These are phyloP conservation scores for Myxozyma kluyveri DNA, from an alignment of 805 yeast species.

Conservation along the genomic window DNA sequence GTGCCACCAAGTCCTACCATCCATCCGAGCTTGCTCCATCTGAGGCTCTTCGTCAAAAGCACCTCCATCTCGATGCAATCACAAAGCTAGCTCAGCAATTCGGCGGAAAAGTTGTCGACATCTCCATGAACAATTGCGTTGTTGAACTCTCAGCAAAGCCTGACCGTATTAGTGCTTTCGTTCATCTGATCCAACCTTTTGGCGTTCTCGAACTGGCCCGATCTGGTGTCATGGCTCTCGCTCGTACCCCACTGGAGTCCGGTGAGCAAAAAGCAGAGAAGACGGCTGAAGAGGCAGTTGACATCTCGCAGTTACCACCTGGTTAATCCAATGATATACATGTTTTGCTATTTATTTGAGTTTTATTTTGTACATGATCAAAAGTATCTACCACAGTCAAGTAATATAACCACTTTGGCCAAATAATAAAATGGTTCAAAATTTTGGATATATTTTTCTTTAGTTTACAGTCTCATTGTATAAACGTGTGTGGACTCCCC, in stretches of 20 bases:
- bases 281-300: constrained; percentile 69
- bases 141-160: constrained; percentile 96
- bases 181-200: constrained; percentile 88
- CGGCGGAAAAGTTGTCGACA: constrained; percentile 90
- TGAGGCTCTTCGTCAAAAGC: constrained; percentile 92
- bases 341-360: neutral
- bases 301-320: constrained; percentile 88
- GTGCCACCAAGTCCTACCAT: constrained; percentile 48
- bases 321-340: constrained; percentile 53
- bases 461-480: too few species aligned
- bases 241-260: constrained; percentile 83
- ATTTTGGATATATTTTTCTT: too few species aligned
- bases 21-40: constrained; percentile 87
- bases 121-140: constrained; percentile 88
- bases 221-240: constrained; percentile 90
- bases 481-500: too few species aligned
- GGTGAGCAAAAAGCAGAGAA: constrained; percentile 45
- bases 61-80: constrained; percentile 80
- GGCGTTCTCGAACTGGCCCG: constrained; percentile 95
- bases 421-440: too few species aligned
- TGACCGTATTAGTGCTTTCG: constrained; percentile 77
- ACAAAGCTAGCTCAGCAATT: constrained; percentile 77
- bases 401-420: too few species aligned
- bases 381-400: neutral
- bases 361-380: neutral